Evolutionary conservation across 768 basidiomycete genomes (phyloP).

Genomic region (Podaxis sp.): DNA sequence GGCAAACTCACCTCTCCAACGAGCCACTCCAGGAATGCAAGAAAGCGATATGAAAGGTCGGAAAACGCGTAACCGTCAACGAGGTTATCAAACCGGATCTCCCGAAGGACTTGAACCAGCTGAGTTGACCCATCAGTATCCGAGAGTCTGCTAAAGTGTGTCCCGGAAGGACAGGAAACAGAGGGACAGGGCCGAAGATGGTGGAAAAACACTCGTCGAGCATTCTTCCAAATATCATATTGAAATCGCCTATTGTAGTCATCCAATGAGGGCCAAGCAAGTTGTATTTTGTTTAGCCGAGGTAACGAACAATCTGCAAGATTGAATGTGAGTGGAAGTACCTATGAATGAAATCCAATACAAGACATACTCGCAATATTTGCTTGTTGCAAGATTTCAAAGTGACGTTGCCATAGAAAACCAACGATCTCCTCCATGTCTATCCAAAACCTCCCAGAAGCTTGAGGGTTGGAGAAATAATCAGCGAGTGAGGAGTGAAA

Average conservation of each 20-base stretch:
- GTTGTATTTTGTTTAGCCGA: neutral
- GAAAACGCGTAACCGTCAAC: neutral
- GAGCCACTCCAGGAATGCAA: neutral
- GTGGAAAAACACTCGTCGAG: neutral
- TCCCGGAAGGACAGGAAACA: neutral
- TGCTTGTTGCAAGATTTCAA: neutral
- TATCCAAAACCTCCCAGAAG: neutral
- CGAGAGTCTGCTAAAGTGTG: neutral
- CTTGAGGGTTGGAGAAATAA: neutral
- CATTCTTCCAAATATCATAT: neutral
- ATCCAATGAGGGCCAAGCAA: neutral
- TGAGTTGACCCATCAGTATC: neutral
- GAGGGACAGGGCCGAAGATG: neutral
- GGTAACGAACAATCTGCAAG: neutral
- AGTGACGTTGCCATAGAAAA: neutral
- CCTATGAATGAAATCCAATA: neutral
- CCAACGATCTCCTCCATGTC: neutral
- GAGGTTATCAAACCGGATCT: neutral
- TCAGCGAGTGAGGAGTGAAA: constrained; percentile 1
- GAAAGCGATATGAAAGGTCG: neutral
- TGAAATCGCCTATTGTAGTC: neutral
- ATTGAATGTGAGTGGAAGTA: neutral
- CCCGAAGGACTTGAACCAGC: neutral
- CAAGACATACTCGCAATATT: neutral
- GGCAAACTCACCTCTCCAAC: neutral